Evolutionary conservation across 106 monocot genomes (phyloP).

Genomic region (Dioscorea dumetorum): DNA sequence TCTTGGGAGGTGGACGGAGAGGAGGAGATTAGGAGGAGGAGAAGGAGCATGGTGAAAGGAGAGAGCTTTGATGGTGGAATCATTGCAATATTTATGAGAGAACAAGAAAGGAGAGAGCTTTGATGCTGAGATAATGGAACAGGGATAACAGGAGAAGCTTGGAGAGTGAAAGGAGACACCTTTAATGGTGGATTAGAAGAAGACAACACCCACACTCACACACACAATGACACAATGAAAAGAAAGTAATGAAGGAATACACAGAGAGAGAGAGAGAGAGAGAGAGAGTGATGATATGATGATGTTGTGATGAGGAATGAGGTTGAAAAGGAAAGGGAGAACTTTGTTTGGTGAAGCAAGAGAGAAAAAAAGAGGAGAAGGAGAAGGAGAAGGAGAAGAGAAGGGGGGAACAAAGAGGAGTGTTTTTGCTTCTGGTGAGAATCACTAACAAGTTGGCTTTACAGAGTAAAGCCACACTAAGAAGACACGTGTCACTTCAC

Average conservation of each 20-base stretch:
- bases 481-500: no score
- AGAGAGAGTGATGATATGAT: slow-evolving; percentile 2
- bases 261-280: background rate
- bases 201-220: no score
- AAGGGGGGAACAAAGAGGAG: no score
- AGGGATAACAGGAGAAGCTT: no score
- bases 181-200: background rate
- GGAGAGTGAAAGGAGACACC: background rate
- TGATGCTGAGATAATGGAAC: no score
- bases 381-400: no score
- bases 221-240: no score
- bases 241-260: slow-evolving; percentile 1
- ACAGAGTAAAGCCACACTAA: no score
- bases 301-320: background rate
- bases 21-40: slow-evolving; percentile 8
- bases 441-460: no score
- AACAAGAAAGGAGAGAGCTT: background rate
- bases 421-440: no score
- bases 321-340: background rate
- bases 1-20: slow-evolving; percentile 17
- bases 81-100: background rate
- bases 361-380: background rate
- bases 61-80: background rate
- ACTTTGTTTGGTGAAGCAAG: background rate
- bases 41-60: slow-evolving; percentile 6